phyloP scores from a whole-genome alignment of 345 rosid species.

The Hibiscus syriacus region DNA sequence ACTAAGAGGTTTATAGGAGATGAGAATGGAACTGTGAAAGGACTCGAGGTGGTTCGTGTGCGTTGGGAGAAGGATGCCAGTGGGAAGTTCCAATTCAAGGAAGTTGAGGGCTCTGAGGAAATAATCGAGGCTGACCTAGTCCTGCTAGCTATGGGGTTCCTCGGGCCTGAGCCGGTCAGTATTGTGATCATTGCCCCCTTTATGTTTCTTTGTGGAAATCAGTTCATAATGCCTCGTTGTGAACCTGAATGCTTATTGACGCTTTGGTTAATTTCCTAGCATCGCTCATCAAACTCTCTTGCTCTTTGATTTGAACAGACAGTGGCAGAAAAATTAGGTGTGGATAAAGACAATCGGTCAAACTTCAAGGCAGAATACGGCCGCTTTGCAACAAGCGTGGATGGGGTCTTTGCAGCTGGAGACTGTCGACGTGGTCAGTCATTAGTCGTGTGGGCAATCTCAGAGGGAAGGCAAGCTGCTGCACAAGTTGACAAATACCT shows the following conservation, averaged over 20 bases:
- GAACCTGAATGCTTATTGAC: background rate
- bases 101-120: constrained; percentile 80
- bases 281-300: background rate
- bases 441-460: constrained; percentile 96
- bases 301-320: constrained; percentile 28
- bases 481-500: constrained; percentile 77
- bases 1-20: constrained; percentile 90
- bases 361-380: constrained; percentile 95
- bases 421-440: constrained; percentile 98
- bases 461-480: constrained; percentile 97
- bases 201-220: background rate
- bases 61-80: constrained; percentile 86
- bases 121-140: constrained; percentile 82
- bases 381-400: constrained; percentile 70
- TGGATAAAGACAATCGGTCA: constrained; percentile 76
- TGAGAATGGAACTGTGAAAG: constrained; percentile 69
- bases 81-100: constrained; percentile 82
- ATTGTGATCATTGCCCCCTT: background rate
- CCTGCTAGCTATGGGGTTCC: constrained; percentile 95
- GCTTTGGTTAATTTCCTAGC: background rate
- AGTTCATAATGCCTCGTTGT: background rate
- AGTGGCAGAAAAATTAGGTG: constrained; percentile 75
- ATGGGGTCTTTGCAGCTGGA: constrained; percentile 94
- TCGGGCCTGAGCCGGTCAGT: constrained; percentile 90
- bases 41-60: constrained; percentile 68